Evolutionary conservation across 495 filamentous ascomycete species (phyloP).

Genomic region (Lichenothelia convexa): DNA sequence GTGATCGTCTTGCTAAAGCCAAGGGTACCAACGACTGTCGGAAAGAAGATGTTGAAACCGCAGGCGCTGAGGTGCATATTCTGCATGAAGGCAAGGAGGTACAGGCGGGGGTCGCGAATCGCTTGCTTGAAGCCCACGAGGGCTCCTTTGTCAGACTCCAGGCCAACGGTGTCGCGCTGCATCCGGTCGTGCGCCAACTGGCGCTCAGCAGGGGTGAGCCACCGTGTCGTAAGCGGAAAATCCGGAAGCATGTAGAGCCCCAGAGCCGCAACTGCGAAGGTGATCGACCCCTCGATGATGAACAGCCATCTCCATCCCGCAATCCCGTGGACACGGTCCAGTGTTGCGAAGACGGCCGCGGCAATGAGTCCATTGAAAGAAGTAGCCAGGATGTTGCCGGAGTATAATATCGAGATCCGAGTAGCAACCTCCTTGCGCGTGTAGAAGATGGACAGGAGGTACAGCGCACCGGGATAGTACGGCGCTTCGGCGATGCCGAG

Average conservation of each 20-base stretch:
- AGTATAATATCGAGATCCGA: slow-evolving; percentile 4
- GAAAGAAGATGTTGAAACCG: slow-evolving; percentile 63
- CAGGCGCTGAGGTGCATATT: slow-evolving; percentile 42
- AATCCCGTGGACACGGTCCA: slow-evolving; percentile 2
- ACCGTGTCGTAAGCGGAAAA: background rate
- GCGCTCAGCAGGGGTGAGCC: background rate
- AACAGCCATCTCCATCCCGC: slow-evolving; percentile 8
- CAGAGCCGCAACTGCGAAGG: background rate
- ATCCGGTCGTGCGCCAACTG: background rate
- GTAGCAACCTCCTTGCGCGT: slow-evolving; percentile 2
- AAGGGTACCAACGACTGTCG: slow-evolving; percentile 46
- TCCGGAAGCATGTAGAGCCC: background rate
- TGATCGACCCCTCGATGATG: slow-evolving; percentile 1
- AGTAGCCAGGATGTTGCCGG: slow-evolving; percentile 2
- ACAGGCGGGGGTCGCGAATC: slow-evolving; percentile 22
- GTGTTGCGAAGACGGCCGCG: slow-evolving; percentile 2
- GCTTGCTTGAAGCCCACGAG: slow-evolving; percentile 21
- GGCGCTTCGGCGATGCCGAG: slow-evolving; percentile 17
- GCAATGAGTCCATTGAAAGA: slow-evolving; percentile 4
- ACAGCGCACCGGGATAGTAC: slow-evolving; percentile 25
- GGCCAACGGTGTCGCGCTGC: slow-evolving; percentile 19
- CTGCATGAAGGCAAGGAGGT: slow-evolving; percentile 19
- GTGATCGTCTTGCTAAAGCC: background rate
- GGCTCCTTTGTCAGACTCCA: slow-evolving; percentile 28
- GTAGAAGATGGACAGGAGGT: slow-evolving; percentile 3